Conservation (phyloP, 2,329 filamentous ascomycete genomes). For the Talaromyces verruculosus region DNA sequence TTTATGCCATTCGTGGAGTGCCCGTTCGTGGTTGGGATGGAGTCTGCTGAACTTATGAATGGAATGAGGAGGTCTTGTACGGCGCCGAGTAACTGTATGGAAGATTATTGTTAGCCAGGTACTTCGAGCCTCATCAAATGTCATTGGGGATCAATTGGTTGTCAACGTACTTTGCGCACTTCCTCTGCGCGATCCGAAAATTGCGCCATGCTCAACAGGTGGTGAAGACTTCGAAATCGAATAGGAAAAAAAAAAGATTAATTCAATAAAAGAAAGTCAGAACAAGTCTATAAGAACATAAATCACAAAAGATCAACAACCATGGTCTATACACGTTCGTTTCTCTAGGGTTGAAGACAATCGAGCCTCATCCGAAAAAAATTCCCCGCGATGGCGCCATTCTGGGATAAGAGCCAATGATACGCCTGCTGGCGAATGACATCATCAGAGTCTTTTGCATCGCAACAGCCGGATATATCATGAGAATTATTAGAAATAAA, state of each 20-base stretch:
- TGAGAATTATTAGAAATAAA: too few relatives aligned
- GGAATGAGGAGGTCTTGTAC: constrained; percentile 47
- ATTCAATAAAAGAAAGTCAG: neutral
- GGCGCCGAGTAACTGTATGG: constrained; percentile 37
- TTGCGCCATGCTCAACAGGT: constrained; percentile 13
- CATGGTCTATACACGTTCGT: neutral
- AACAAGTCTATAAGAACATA: neutral
- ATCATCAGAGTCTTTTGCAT: constrained; percentile 5
- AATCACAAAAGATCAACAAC: too few relatives aligned
- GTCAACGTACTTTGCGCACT: constrained; percentile 43
- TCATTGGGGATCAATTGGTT: neutral
- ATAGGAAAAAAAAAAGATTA: neutral
- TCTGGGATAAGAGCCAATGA: constrained; percentile 8
- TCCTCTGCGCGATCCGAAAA: constrained; percentile 39
- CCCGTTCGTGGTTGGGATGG: constrained; percentile 23
- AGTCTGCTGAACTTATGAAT: constrained; percentile 47
- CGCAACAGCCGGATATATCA: neutral
- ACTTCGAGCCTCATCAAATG: neutral
- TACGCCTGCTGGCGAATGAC: constrained; percentile 6
- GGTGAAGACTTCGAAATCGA: neutral
- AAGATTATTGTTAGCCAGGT: neutral
- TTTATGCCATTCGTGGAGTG: constrained; percentile 45
- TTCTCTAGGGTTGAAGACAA: neutral
- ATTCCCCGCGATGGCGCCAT: constrained; percentile 23
- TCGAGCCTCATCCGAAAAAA: constrained; percentile 10